Conservation (phyloP, 257 asterid species). For the Salvia rosmarinus region DNA sequence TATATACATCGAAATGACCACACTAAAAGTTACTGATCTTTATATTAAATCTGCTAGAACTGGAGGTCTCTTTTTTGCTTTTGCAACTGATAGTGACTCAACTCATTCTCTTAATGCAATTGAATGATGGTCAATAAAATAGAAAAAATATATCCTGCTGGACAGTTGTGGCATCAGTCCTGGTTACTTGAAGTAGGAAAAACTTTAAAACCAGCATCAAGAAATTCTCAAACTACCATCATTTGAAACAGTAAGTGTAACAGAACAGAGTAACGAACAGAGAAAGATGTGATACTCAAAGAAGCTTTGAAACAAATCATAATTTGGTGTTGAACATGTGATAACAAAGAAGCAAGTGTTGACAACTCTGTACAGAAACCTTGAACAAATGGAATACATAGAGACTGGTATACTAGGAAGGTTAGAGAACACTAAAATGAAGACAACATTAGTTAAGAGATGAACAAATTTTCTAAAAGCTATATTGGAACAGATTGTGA, state of each 20-base stretch:
- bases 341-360: background rate
- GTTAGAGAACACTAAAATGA: background rate
- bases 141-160: conserved; percentile 5
- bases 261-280: background rate
- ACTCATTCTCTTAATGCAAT: conserved; percentile 17
- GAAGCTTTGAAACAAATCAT: background rate
- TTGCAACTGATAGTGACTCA: conserved; percentile 18
- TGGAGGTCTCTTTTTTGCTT: conserved; percentile 8
- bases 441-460: background rate
- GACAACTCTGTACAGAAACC: background rate
- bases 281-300: background rate
- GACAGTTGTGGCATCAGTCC: conserved; percentile 3
- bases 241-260: background rate
- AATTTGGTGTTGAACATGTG: background rate
- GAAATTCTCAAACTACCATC: conserved; percentile 17
- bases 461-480: background rate
- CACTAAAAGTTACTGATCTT: conserved; percentile 19
- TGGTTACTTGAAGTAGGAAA: conserved; percentile 1
- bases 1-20: conserved; percentile 2
- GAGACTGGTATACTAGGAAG: background rate
- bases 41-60: background rate
- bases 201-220: conserved; percentile 18
- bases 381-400: background rate
- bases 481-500: background rate
- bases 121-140: conserved; percentile 13